A percentile compares a stretch with the other conserved stretches of the same genome.
Evolutionary conservation across 768 basidiomycete species (phyloP).

Genomic region (Auriscalpium vulgare): DNA sequence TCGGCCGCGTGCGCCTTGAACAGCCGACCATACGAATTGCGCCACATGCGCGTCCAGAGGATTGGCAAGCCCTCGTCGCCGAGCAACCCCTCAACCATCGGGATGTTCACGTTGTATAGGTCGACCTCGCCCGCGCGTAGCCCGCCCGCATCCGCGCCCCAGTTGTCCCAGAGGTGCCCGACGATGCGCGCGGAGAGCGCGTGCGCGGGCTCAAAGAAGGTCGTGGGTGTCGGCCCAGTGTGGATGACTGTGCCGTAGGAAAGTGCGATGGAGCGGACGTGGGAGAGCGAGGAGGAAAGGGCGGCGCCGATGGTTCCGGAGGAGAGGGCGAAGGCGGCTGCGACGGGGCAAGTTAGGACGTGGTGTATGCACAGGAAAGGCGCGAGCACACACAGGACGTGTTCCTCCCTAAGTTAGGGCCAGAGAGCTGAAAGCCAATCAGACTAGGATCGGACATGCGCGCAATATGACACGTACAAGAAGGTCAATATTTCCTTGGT

Average conservation of each 20-base stretch:
- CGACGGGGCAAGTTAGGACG: background rate
- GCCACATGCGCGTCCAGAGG: slow-evolving; percentile 79
- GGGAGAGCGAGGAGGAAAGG: slow-evolving; percentile 67
- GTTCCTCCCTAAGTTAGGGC: slow-evolving; percentile 82
- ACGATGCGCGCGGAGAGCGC: slow-evolving; percentile 59
- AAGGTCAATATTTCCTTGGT: slow-evolving; percentile 80
- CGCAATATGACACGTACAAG: slow-evolving; percentile 41
- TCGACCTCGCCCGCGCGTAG: slow-evolving; percentile 61
- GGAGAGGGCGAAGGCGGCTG: slow-evolving; percentile 81
- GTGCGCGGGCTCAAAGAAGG: slow-evolving; percentile 66
- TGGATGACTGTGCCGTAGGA: slow-evolving; percentile 78
- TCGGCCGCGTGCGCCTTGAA: slow-evolving; percentile 43
- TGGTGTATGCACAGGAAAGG: too few relatives aligned
- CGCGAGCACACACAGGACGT: slow-evolving; percentile 49
- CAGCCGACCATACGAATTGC: slow-evolving; percentile 74
- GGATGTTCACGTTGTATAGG: slow-evolving; percentile 83
- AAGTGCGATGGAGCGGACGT: slow-evolving; percentile 67
- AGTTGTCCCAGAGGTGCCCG: slow-evolving; percentile 70
- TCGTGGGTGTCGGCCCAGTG: slow-evolving; percentile 43
- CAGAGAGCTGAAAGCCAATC: slow-evolving; percentile 51
- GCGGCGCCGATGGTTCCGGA: slow-evolving; percentile 93
- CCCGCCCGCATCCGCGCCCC: slow-evolving; percentile 65
- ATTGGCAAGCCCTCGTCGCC: slow-evolving; percentile 54
- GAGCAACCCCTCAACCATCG: slow-evolving; percentile 62
- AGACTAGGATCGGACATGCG: background rate